Evolutionary conservation across 495 filamentous ascomycete species (phyloP), one percentile per base, ranked within the genome.

Genomic region (Neurospora tetrasperma): DNA sequence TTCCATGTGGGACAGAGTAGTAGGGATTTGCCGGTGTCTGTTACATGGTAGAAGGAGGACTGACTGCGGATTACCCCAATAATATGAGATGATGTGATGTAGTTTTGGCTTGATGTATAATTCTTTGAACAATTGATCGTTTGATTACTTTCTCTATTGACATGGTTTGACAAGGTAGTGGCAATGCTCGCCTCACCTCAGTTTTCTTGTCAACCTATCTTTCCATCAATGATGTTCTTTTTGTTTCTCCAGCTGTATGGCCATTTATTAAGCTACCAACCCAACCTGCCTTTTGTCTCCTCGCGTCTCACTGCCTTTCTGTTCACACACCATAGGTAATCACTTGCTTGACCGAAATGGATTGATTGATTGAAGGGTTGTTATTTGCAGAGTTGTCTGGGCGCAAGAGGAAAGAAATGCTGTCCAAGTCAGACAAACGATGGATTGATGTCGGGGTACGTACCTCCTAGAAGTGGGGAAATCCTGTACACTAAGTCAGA

Each of bases 1-100:
- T 82, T 88, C 62, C 69, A 69, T 70, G 80, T 87, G n/a, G 86
- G 86, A 0, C 70, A 73, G 71, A 85, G 83, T 71, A 85, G 83
- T 23, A 79, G 83, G 43, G 81, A 84, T 69, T 70, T 83, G 10
- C 70, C 73, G 1, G 71, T 80, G 40, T 75, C 70, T 8, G 81
- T 76, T 18, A 79, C 69, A 23, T 85, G 83, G 83, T 85, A 74
- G 20, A 20, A 18, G 18, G 8, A 46, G 8, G 18, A 18, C 16
- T 16, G 42, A 2, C 4, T 42, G 42, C 14, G 5, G 42, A n/a
- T 44, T 16, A 44, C 18, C 3, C 43, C 7, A 9, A 44, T 44
- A 8, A 16, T 14, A 1, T 43, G 42, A 44, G 8, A n/a, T 46
- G 18, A 20, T n/a, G 42, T 18, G 14, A 43, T 43, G 42, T 0